Conservation (phyloP, 2,329 filamentous ascomycete species). For the Tolypocladium guangdongense region DNA sequence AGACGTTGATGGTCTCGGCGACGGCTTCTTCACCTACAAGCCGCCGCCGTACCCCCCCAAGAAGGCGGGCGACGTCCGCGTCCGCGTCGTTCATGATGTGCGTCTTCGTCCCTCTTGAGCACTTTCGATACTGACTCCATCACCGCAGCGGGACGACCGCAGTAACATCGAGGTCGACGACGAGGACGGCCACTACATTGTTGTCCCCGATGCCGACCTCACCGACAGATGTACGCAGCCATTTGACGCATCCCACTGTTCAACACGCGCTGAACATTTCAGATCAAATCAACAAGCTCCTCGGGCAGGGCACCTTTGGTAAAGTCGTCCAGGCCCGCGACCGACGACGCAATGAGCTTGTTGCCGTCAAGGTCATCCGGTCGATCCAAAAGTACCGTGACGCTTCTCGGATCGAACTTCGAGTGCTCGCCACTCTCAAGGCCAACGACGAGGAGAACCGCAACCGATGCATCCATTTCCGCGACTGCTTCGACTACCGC, state of each 20-base stretch:
- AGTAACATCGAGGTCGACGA: constrained; percentile 76
- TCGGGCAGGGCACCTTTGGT: constrained; percentile 95
- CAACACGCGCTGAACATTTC: not conserved
- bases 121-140: not conserved
- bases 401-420: constrained; percentile 85
- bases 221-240: constrained; percentile 69
- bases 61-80: constrained; percentile 72
- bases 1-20: constrained; percentile 58
- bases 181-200: constrained; percentile 94
- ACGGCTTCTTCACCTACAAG: constrained; percentile 68
- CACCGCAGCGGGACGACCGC: constrained; percentile 23
- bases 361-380: constrained; percentile 95
- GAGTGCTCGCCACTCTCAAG: constrained; percentile 83
- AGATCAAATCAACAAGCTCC: constrained; percentile 82
- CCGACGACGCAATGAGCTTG: constrained; percentile 60
- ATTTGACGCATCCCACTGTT: not conserved
- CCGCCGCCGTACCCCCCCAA: constrained; percentile 81
- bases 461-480: constrained; percentile 91
- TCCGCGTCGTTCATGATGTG: constrained; percentile 53
- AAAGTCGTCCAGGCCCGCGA: constrained; percentile 97
- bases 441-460: constrained; percentile 86
- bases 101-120: constrained; percentile 19
- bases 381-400: constrained; percentile 98
- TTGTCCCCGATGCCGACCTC: constrained; percentile 73
- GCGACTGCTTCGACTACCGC: constrained; percentile 94